A percentile compares a stretch with the other conserved stretches of the same genome.
These are phyloP conservation scores for Neonectria coccinea DNA, from an alignment of 2,329 filamentous ascomycete genomes.

Conservation along the genomic window DNA sequence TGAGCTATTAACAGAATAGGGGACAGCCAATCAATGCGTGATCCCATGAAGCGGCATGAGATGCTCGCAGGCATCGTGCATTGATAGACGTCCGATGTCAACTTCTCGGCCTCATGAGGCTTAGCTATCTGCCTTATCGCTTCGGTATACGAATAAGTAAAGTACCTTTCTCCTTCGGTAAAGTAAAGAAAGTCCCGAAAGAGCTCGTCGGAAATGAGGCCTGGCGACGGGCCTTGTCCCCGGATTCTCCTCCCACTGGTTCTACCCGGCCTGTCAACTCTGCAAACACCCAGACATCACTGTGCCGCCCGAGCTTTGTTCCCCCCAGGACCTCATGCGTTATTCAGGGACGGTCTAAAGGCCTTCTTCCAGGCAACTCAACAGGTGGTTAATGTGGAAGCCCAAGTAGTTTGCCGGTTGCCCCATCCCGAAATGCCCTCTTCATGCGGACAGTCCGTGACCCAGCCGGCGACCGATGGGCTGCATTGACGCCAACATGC, in stretches of 20 bases:
- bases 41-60: not conserved
- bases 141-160: not conserved
- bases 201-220: too few relatives aligned
- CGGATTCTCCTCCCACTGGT: too few relatives aligned
- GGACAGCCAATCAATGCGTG: constrained; percentile 35
- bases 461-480: not conserved
- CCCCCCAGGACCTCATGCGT: not conserved
- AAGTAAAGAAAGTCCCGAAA: too few relatives aligned
- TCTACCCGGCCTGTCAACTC: not conserved
- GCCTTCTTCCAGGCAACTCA: not conserved
- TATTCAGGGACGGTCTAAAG: not conserved
- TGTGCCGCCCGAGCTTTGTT: too few relatives aligned
- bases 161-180: too few relatives aligned
- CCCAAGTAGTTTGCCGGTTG: not conserved
- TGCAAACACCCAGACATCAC: too few relatives aligned
- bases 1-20: not conserved
- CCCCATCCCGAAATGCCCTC: not conserved
- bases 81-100: not conserved
- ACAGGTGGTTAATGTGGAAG: not conserved
- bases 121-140: not conserved
- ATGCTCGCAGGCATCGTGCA: constrained; percentile 9
- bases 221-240: too few relatives aligned
- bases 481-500: not conserved
- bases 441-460: not conserved
- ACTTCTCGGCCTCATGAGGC: not conserved